A percentile compares a stretch with the other conserved stretches of the same genome.
Evolutionary conservation across 2,329 filamentous ascomycete genomes (phyloP).

Genomic region (Diaporthe destruens): DNA sequence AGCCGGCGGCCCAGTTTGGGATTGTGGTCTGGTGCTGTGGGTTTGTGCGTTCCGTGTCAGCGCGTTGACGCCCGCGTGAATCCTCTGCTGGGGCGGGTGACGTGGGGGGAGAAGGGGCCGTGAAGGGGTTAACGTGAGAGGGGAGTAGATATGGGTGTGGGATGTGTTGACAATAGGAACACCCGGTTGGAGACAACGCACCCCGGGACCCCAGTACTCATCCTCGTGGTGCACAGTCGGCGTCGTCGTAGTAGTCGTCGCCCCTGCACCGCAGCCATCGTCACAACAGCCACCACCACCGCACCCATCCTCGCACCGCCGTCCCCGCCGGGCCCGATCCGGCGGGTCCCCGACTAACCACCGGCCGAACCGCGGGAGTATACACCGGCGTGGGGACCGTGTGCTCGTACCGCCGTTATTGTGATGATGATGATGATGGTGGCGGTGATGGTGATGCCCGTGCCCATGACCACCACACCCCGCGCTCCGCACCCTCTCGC

Average conservation of each 20-base stretch:
- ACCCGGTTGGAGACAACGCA: not conserved
- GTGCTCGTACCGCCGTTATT: not conserved
- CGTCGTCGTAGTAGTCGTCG: not conserved
- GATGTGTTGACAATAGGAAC: not conserved
- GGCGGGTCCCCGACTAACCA: constrained; percentile 35
- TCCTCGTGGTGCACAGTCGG: constrained; percentile 38
- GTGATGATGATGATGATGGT: not conserved
- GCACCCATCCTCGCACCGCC: not conserved
- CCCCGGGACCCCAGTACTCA: constrained; percentile 37
- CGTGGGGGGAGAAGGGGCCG: not conserved
- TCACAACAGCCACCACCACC: not conserved
- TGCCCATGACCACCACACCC: not conserved
- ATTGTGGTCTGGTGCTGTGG: not conserved
- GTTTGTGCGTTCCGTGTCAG: not conserved
- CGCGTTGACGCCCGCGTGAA: not conserved
- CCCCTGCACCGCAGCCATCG: not conserved
- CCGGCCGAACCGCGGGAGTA: constrained; percentile 32
- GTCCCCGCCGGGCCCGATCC: not conserved
- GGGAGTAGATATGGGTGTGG: not conserved
- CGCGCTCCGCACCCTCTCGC: not conserved
- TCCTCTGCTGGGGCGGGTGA: too few relatives aligned
- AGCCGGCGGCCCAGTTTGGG: constrained; percentile 19
- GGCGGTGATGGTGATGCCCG: not conserved
- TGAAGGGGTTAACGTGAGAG: not conserved
- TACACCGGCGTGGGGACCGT: constrained; percentile 16